phyloP scores from a whole-genome alignment of 2,329 filamentous ascomycete genomes.

The Trichophaea hybrida region DNA sequence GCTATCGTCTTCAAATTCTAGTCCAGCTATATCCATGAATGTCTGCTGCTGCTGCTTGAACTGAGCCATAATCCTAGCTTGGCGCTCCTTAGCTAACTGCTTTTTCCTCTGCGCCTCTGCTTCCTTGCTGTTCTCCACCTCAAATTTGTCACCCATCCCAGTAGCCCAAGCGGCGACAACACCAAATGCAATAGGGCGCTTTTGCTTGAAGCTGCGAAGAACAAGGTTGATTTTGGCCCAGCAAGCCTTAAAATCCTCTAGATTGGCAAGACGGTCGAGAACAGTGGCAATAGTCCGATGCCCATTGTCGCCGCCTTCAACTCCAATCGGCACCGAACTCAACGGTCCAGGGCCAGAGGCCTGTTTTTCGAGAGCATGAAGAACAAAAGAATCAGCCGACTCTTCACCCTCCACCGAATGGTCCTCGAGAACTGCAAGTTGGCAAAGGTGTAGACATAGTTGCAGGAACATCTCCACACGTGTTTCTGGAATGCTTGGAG shows the following conservation, averaged over 20 bases:
- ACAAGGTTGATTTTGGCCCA: conserved; percentile 74
- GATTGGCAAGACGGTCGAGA: conserved; percentile 34
- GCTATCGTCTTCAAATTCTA: conserved; percentile 43
- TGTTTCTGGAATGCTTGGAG: conserved; percentile 58
- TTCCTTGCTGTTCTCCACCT: conserved; percentile 56
- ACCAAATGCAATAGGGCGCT: conserved; percentile 59
- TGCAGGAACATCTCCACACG: conserved; percentile 85
- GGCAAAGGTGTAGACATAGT: conserved; percentile 71
- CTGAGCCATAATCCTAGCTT: conserved; percentile 91
- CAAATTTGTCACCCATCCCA: conserved; percentile 61
- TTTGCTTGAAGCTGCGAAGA: conserved; percentile 71
- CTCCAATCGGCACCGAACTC: background rate
- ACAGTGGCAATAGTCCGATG: conserved; percentile 37
- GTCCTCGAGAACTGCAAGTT: conserved; percentile 79
- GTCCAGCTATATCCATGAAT: conserved; percentile 54
- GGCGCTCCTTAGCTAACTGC: conserved; percentile 73
- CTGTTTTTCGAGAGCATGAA: conserved; percentile 43
- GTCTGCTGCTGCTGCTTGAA: conserved; percentile 96
- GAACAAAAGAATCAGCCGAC: conserved; percentile 56
- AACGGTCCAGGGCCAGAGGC: conserved; percentile 8
- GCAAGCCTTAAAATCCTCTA: conserved; percentile 65
- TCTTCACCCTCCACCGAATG: conserved; percentile 34
- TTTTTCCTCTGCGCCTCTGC: conserved; percentile 75
- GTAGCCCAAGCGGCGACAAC: conserved; percentile 49
- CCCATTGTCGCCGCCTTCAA: conserved; percentile 4